Evolutionary conservation across 1,284 basidiomycete genomes (phyloP).

Genomic region (Heterobasidion parviporum): DNA sequence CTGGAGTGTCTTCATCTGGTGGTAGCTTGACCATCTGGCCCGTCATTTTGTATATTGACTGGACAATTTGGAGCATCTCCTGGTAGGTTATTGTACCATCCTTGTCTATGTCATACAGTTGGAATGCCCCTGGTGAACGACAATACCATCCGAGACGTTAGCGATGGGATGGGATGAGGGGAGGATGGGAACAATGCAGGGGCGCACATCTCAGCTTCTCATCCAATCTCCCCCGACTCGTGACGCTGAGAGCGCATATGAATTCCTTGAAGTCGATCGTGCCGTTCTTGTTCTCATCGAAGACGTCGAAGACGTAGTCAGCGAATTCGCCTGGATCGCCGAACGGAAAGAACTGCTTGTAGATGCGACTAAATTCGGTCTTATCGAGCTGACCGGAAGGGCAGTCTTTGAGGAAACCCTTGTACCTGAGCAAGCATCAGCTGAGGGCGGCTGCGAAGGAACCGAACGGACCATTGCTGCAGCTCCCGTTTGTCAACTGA

Average conservation of each 20-base stretch:
- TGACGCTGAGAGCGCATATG: conserved; percentile 95
- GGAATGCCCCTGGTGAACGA: conserved; percentile 84
- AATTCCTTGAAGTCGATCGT: conserved; percentile 99
- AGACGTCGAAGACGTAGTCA: conserved; percentile 98
- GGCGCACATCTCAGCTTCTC: conserved; percentile 96
- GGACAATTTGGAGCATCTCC: conserved; percentile 97
- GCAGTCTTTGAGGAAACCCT: conserved; percentile 98
- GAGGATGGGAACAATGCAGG: conserved; percentile 4
- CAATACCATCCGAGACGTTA: conserved; percentile 11
- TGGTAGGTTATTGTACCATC: conserved; percentile 96
- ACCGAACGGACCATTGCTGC: conserved; percentile 79
- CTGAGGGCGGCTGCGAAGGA: conserved; percentile 8
- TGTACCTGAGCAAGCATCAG: conserved; percentile 65
- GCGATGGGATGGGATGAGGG: conserved; percentile 7
- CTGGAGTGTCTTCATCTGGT: conserved; percentile 96
- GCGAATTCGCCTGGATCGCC: conserved; percentile 97
- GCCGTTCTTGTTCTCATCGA: conserved; percentile 93
- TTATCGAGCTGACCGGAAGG: conserved; percentile 96
- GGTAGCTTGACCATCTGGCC: conserved; percentile 99
- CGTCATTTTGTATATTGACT: conserved; percentile 98
- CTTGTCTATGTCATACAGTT: conserved; percentile 98
- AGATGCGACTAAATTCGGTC: conserved; percentile 94
- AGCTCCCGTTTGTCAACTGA: conserved; percentile 99
- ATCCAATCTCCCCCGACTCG: conserved; percentile 87
- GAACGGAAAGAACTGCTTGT: conserved; percentile 99